phyloP scores from a whole-genome alignment of 139 green algal species.

The Chlamydomonas sp. region DNA sequence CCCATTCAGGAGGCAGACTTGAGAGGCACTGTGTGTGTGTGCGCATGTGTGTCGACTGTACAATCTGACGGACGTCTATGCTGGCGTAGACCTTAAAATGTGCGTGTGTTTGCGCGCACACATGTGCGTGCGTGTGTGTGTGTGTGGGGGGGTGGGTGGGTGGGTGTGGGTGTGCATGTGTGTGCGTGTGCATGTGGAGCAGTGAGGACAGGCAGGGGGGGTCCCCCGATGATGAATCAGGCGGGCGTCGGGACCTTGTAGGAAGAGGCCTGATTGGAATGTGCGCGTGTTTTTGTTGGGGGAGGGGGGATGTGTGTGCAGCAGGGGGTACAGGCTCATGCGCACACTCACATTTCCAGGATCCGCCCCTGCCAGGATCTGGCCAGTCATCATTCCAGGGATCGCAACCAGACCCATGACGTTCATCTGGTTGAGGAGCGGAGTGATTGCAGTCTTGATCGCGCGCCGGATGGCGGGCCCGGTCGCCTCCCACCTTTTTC shows the following conservation, averaged over 20 bases:
- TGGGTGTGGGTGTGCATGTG: too few relatives aligned
- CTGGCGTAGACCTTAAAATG: too few relatives aligned
- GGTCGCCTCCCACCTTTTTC: slow-evolving; percentile 69
- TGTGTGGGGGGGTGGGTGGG: too few relatives aligned
- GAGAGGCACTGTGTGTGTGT: too few relatives aligned
- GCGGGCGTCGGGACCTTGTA: slow-evolving; percentile 83
- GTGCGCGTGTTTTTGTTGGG: neutral
- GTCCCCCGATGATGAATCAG: slow-evolving; percentile 61
- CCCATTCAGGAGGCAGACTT: too few relatives aligned
- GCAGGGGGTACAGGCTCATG: neutral
- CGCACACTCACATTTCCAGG: slow-evolving; percentile 34
- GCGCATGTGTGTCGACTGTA: too few relatives aligned
- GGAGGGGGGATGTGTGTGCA: neutral
- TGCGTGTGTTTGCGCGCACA: too few relatives aligned
- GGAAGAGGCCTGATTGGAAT: slow-evolving; percentile 31
- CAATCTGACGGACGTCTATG: too few relatives aligned
- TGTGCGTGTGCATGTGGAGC: too few relatives aligned
- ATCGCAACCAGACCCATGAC: slow-evolving; percentile 74
- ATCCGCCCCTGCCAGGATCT: slow-evolving; percentile 68
- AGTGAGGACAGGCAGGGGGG: too few relatives aligned
- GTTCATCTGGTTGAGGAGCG: slow-evolving; percentile 74
- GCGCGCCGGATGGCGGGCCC: slow-evolving; percentile 28
- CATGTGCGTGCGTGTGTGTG: too few relatives aligned
- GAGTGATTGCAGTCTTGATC: slow-evolving; percentile 57
- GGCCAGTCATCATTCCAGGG: slow-evolving; percentile 78